Percentiles rank a stretch among this genome's conserved stretches.
These are phyloP conservation scores for Arabidopsis suecica DNA, from an alignment of 345 rosid genomes.

Conservation along the genomic window DNA sequence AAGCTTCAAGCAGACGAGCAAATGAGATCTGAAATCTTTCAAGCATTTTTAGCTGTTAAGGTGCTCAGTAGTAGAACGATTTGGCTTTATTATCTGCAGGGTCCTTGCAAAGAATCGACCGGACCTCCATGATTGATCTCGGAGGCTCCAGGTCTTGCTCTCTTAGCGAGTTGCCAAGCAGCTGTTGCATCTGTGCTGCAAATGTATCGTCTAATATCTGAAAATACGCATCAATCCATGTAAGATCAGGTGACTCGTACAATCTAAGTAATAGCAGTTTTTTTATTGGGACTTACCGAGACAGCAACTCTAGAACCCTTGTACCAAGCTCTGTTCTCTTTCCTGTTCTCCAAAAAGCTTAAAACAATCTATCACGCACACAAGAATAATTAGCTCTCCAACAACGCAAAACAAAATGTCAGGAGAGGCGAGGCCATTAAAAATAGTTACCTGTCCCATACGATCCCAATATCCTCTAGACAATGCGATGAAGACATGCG, in stretches of 20 bases:
- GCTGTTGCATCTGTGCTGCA: conserved; percentile 94
- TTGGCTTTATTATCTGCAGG: conserved; percentile 70
- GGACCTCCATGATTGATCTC: conserved; percentile 86
- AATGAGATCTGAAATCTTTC: conserved; percentile 37
- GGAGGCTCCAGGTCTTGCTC: conserved; percentile 95
- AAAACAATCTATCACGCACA: conserved; percentile 68
- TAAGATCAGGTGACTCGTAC: conserved; percentile 13
- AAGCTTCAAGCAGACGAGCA: conserved; percentile 43
- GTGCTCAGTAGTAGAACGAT: conserved; percentile 61
- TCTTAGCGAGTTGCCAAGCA: conserved; percentile 80
- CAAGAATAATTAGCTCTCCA: conserved; percentile 20
- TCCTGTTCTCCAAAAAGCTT: conserved; percentile 90
- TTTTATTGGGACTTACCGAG: conserved; percentile 55
- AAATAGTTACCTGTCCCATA: conserved; percentile 77
- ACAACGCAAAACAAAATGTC: neutral
- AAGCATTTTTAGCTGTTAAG: neutral
- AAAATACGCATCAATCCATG: conserved; percentile 10
- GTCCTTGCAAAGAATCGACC: conserved; percentile 93
- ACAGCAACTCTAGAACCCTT: conserved; percentile 87
- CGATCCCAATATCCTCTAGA: conserved; percentile 97
- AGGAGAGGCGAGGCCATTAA: neutral
- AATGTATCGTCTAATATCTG: conserved; percentile 95
- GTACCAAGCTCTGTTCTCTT: conserved; percentile 96
- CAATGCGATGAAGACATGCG: conserved; percentile 76
- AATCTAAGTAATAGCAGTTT: neutral